These are phyloP conservation scores for Cercospora sp. DNA, from an alignment of 2,329 filamentous ascomycete species.

Conservation along the genomic window DNA sequence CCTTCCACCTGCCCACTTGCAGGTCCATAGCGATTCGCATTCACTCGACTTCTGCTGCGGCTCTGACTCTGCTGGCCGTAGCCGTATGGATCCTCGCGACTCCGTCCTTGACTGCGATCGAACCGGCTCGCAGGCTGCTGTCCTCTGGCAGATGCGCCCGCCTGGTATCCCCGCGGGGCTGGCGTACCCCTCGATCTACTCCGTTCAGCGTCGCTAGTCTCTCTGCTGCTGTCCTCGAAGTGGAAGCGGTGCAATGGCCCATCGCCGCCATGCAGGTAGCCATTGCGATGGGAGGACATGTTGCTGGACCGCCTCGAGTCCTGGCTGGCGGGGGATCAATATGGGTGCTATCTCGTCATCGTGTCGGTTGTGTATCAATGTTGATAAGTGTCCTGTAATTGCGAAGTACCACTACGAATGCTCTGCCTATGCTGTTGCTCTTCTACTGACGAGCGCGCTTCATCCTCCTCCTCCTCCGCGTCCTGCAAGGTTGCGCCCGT, in stretches of 20 bases:
- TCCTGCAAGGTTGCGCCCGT: conserved; percentile 3
- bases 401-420: background rate
- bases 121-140: conserved; percentile 40
- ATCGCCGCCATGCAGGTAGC: conserved; percentile 43
- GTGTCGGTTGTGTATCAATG: background rate
- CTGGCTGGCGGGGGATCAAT: background rate
- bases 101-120: conserved; percentile 46
- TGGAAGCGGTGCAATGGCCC: conserved; percentile 40
- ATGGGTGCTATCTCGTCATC: background rate
- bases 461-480: background rate
- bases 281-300: conserved; percentile 11
- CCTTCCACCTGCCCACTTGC: conserved; percentile 47
- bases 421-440: background rate
- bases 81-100: conserved; percentile 36
- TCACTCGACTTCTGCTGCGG: conserved; percentile 36
- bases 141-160: conserved; percentile 25
- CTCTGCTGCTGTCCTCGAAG: conserved; percentile 38
- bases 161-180: conserved; percentile 40
- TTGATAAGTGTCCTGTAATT: background rate
- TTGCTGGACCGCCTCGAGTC: background rate
- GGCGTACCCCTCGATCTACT: conserved; percentile 39
- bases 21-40: conserved; percentile 37
- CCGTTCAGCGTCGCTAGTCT: conserved; percentile 40
- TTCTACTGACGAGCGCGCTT: background rate
- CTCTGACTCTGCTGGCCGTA: conserved; percentile 25